Evolutionary conservation across 2,329 filamentous ascomycete species (phyloP), one percentile per base, ranked within the genome.

Genomic region (Alternaria triticimaculans): DNA sequence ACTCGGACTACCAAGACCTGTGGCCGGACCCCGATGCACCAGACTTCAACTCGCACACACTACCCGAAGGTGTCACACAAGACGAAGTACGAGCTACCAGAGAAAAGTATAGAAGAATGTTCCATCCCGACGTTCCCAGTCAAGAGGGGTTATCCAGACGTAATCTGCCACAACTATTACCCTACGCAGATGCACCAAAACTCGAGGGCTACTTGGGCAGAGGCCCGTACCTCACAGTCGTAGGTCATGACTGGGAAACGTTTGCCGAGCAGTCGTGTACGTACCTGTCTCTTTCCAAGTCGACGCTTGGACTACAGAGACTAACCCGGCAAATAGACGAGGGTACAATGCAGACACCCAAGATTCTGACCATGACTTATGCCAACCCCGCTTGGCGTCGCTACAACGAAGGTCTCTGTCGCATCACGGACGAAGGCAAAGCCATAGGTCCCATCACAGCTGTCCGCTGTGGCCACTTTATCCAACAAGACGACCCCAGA

Each of bases 1-100:
- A 88, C 70, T 83, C 83, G 0, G 84, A 89, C 67, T 85, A 86
- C 28, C 82, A 87, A 2, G 84, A 83, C 6, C 64, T 88, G 5
- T 87, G 86, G 71, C 87, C 87, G 0, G 83, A 89, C 65, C 86
- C 87, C 0, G 85, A 87, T 59, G 78, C 77, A 0, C 63, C 80
- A 1, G 77, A 60, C 5, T 88, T 88, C 65, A 80, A 86, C 51
- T 69, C 72, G 1, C 58, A 66, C 0, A 69, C 68, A 0, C 73
- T 87, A 4, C 84, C 84, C 0, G 55, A 70, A 2, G 83, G 78
- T 25, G 75, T 85, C 6, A 75, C 71, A 2, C 60, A 64, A 5
- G 75, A 81, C 6, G 70, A 77, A 12, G 72, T 84, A 3, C 71
- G 78, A 7, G 70, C 70, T 5, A 79, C 80, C 11, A 72, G 81